These are phyloP conservation scores for Rhizopogon sp. DNA, from an alignment of 768 basidiomycete species.

Conservation along the genomic window DNA sequence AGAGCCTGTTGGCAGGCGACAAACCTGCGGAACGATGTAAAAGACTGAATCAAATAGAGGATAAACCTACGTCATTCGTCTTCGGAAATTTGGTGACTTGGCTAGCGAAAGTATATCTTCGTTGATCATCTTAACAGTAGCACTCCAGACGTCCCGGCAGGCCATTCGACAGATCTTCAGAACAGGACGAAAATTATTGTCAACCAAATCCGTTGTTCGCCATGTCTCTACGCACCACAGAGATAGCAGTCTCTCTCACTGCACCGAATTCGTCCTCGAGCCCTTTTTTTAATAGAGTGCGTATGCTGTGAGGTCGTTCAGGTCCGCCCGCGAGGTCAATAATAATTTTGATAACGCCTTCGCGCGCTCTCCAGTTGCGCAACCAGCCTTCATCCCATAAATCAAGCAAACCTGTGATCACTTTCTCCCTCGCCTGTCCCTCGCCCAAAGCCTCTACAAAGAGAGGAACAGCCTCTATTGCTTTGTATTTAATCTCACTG, in stretches of 20 bases:
- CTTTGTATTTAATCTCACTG: slow-evolving; percentile 62
- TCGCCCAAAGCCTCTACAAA: slow-evolving; percentile 51
- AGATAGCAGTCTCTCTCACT: slow-evolving; percentile 74
- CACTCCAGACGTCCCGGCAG: slow-evolving; percentile 19
- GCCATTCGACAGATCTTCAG: slow-evolving; percentile 1
- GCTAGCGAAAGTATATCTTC: slow-evolving; percentile 41
- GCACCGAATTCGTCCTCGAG: slow-evolving; percentile 79
- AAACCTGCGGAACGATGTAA: slow-evolving; percentile 44
- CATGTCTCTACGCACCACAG: slow-evolving; percentile 44
- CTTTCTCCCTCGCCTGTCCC: slow-evolving; percentile 37
- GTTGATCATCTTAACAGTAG: slow-evolving; percentile 33
- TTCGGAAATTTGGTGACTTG: slow-evolving; percentile 44
- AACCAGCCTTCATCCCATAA: slow-evolving; percentile 57
- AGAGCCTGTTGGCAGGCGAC: slow-evolving; percentile 70
- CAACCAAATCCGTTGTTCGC: slow-evolving; percentile 6
- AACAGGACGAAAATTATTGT: not conserved
- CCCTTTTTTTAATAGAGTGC: slow-evolving; percentile 51
- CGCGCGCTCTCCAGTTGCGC: slow-evolving; percentile 77
- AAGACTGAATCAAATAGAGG: slow-evolving; percentile 8
- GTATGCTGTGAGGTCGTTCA: slow-evolving; percentile 41
- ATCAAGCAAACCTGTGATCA: slow-evolving; percentile 42
- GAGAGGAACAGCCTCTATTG: slow-evolving; percentile 58
- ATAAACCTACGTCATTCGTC: slow-evolving; percentile 65
- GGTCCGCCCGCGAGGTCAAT: slow-evolving; percentile 42
- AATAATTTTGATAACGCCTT: slow-evolving; percentile 57